Base-by-base conservation (phyloP, 1,139 yeast species). In the Hansenula lynferdii region DNA sequence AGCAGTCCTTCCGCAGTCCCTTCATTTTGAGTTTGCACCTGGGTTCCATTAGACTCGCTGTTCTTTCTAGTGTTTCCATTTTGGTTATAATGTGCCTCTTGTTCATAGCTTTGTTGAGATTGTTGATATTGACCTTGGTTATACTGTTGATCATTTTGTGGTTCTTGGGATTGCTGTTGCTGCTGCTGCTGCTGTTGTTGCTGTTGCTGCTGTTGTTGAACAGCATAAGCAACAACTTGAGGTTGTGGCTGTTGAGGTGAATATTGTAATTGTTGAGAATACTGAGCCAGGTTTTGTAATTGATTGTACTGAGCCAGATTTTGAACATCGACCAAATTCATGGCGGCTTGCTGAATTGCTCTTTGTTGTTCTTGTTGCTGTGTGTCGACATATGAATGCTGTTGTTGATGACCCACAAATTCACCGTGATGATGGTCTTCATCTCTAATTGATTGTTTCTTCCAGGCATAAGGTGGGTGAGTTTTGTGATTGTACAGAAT, bases 401-500 rank as follows among this genome's bases (percentile, higher is more conserved):
- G 17, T 16, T 31, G 23, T 6, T 20, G 7, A 19, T 27, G 36
- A 9, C 22, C 6, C 7, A 29, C n/a, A 5, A 15, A 28, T 2
- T 29, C 32, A 12, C n/a, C 28, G 17, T 34, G 29, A 3, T 19
- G 19, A 11, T 35, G 29, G 2, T 26, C 20, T 1, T 37, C 42
- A 10, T 36, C 41, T 32, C 37, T 41, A 17, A 31, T 24, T 6
- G 37, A 20, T 16, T 23, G 22, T 21, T 36, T 42, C 31, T 48
- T 50, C 52, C 58, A 53, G 9, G 48, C 50, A 40, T 57, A 56
- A 6, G 69, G 68, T 12, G 45, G 48, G 44, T 67, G 72, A 29
- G 60, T 57, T 40, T 57, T 62, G 44, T 67, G 72, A 38, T 54
- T 61, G 47, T 54, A 67, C 24, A 56, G 44, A 2, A 67, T 44